phyloP scores from a whole-genome alignment of 371 early-diverging fungal genomes.

The Mucor plumbeus region DNA sequence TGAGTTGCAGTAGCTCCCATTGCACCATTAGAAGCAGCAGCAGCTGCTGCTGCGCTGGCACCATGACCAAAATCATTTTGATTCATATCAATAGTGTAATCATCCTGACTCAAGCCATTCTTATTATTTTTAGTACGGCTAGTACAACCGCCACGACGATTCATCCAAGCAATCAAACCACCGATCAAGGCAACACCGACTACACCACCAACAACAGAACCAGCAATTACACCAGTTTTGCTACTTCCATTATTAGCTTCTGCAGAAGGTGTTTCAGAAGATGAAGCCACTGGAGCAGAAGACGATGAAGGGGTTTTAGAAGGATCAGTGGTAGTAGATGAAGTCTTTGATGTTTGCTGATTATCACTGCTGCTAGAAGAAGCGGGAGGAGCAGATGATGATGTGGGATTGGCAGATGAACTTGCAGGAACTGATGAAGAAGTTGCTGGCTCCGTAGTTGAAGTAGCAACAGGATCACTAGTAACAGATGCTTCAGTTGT shows the following conservation, averaged over 20 bases:
- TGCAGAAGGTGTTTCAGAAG: not conserved
- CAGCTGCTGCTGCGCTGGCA: not conserved
- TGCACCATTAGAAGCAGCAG: conserved; percentile 7
- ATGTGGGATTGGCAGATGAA: conserved; percentile 1
- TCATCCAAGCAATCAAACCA: conserved; percentile 29
- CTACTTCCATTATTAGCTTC: not conserved
- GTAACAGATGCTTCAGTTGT: conserved; percentile 10
- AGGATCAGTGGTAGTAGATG: not conserved
- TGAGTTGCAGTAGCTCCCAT: conserved; percentile 10
- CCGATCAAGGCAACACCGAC: conserved; percentile 30
- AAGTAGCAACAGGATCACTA: conserved; percentile 1
- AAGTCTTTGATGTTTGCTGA: not conserved
- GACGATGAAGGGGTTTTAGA: conserved; percentile 9
- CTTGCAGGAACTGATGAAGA: conserved; percentile 5
- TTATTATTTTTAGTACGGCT: conserved; percentile 25
- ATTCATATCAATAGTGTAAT: conserved; percentile 35
- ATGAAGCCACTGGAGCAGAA: not conserved
- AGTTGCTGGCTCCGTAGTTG: not conserved
- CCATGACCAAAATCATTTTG: conserved; percentile 26
- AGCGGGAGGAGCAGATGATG: not conserved
- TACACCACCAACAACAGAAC: conserved; percentile 46
- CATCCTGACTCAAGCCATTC: conserved; percentile 17
- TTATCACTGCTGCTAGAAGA: not conserved
- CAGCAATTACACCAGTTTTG: conserved; percentile 41
- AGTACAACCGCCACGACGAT: conserved; percentile 39